These are phyloP conservation scores for Corymbia calophylla DNA, from an alignment of 441 rosid genomes.

Conservation along the genomic window DNA sequence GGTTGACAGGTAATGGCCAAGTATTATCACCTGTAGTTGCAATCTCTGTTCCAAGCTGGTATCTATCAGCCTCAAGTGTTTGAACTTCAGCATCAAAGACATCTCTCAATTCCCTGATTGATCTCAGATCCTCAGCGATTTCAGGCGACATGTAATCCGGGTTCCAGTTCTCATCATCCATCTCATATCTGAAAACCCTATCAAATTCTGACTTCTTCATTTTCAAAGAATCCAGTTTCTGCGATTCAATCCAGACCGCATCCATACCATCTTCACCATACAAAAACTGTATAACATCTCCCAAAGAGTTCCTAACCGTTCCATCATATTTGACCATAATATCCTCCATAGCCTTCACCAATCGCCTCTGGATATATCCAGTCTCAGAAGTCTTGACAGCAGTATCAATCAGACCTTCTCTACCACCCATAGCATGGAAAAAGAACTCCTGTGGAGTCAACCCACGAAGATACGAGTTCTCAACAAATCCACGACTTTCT, in stretches of 20 bases:
- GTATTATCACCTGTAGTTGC: constrained; percentile 79
- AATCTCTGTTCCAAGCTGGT: constrained; percentile 82
- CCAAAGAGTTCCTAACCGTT: constrained; percentile 93
- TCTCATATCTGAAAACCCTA: constrained; percentile 67
- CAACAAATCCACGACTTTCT: constrained; percentile 99
- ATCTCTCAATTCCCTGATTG: constrained; percentile 73
- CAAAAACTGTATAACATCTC: constrained; percentile 97
- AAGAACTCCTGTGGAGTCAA: constrained; percentile 99
- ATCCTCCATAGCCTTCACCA: constrained; percentile 99
- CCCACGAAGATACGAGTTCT: constrained; percentile 96
- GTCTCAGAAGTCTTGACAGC: constrained; percentile 99
- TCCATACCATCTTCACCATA: constrained; percentile 99
- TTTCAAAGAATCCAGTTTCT: constrained; percentile 84
- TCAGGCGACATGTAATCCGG: constrained; percentile 71
- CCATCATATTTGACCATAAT: constrained; percentile 99
- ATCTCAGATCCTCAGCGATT: constrained; percentile 84
- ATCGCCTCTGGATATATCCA: constrained; percentile 97
- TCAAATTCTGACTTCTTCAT: constrained; percentile 76
- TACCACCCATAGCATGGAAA: constrained; percentile 99
- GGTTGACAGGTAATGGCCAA: constrained; percentile 92
- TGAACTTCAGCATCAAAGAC: constrained; percentile 90
- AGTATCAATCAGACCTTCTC: constrained; percentile 99
- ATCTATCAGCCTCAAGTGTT: constrained; percentile 75
- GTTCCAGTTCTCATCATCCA: constrained; percentile 75
- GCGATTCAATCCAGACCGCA: constrained; percentile 93